A percentile compares a stretch with the other conserved stretches of the same genome.
phyloP scores from a whole-genome alignment of 2,329 filamentous ascomycete species.

The Phaeosphaeriaceae sp. region DNA sequence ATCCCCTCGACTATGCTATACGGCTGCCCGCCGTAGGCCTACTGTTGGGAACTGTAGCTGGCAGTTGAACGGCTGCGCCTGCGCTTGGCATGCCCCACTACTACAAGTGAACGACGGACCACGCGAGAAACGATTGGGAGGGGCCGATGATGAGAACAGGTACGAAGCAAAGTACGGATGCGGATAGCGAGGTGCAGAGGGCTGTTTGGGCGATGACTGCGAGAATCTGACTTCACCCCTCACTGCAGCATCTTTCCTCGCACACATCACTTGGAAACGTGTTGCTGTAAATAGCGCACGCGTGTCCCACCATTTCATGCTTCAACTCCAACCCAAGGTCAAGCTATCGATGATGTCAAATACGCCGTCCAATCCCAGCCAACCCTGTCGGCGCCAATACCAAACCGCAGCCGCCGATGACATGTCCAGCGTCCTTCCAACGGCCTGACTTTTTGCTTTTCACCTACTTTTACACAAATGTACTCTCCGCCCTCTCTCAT shows the following conservation, averaged over 20 bases:
- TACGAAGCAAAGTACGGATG: not conserved
- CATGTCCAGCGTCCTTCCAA: not conserved
- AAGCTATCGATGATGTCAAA: constrained; percentile 29
- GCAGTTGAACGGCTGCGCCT: constrained; percentile 9
- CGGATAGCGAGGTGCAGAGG: not conserved
- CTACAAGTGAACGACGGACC: not conserved
- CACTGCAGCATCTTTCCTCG: not conserved
- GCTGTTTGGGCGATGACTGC: not conserved
- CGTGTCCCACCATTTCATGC: constrained; percentile 17
- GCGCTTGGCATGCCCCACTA: constrained; percentile 2
- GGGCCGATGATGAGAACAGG: not conserved
- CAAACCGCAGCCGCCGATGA: not conserved
- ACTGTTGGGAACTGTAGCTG: constrained; percentile 2
- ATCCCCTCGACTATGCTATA: constrained; percentile 12
- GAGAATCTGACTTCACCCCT: not conserved
- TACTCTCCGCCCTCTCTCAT: not conserved
- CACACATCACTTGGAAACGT: not conserved
- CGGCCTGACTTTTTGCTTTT: no score
- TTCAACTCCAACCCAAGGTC: not conserved
- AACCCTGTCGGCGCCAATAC: not conserved
- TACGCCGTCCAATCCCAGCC: not conserved
- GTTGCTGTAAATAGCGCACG: constrained; percentile 12
- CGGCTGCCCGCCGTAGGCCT: not conserved
- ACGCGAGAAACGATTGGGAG: not conserved
- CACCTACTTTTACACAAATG: not conserved